A percentile compares a stretch with the other conserved stretches of the same genome.
phyloP scores from a whole-genome alignment of 495 filamentous ascomycete species.

The Oleoguttula mirabilis region DNA sequence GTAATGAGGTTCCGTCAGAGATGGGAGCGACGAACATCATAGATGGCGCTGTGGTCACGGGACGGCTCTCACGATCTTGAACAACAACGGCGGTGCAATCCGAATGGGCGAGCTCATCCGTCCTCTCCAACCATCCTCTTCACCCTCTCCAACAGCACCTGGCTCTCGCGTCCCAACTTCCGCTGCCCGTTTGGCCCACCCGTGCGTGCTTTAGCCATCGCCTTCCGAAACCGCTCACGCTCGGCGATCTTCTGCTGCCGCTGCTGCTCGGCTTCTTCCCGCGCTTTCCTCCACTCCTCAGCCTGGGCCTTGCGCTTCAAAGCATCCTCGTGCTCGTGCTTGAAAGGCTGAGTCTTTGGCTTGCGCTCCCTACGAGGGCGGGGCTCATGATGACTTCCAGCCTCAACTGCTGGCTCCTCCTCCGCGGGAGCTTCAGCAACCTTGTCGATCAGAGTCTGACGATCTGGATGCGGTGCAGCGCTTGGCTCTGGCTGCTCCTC shows the following conservation, averaged over 20 bases:
- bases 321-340: conserved; percentile 62
- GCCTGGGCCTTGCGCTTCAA: conserved; percentile 51
- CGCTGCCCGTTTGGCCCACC: conserved; percentile 67
- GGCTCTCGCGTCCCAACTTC: conserved; percentile 75
- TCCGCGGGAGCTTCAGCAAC: conserved; percentile 17
- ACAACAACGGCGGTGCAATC: too few species aligned
- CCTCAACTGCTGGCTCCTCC: conserved; percentile 11
- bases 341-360: conserved; percentile 57
- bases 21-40: too few species aligned
- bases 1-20: too few species aligned
- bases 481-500: conserved; percentile 4
- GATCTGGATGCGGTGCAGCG: conserved; percentile 14
- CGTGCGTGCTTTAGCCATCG: conserved; percentile 55
- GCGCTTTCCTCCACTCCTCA: conserved; percentile 40
- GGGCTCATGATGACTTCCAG: conserved; percentile 12
- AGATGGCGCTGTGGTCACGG: too few species aligned
- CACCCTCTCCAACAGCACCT: conserved; percentile 69
- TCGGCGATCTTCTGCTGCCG: conserved; percentile 40
- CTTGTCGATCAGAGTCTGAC: conserved; percentile 13
- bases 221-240: conserved; percentile 26
- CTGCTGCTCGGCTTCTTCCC: conserved; percentile 30
- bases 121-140: conserved; percentile 48
- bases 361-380: conserved; percentile 21
- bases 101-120: too few species aligned
- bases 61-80: too few species aligned